A percentile compares a stretch with the other conserved stretches of the same genome.
These are phyloP conservation scores for Mycena galopus DNA, from an alignment of 768 basidiomycete species.

Conservation along the genomic window DNA sequence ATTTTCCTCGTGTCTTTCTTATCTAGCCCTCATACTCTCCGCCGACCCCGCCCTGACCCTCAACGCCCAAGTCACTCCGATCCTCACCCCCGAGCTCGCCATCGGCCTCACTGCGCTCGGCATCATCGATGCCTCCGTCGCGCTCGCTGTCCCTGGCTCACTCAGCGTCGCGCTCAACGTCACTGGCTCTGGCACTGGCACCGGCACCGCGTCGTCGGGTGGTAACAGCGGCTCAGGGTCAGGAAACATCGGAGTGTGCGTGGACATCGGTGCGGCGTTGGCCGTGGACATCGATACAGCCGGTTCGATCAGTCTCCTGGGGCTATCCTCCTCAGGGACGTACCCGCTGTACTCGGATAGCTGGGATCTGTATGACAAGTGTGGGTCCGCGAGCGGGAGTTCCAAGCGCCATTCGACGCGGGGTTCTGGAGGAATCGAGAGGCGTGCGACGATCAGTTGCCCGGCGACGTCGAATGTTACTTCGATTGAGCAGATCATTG, in stretches of 20 bases:
- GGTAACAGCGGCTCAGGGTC: background rate
- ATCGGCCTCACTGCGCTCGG: constrained; percentile 26
- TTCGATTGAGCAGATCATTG: constrained; percentile 28
- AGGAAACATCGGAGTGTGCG: background rate
- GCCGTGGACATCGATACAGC: constrained; percentile 14
- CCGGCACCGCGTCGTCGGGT: no score
- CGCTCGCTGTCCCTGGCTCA: constrained; percentile 11
- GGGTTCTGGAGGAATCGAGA: background rate
- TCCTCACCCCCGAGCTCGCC: constrained; percentile 19
- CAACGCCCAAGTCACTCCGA: background rate
- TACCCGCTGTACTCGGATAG: constrained; percentile 16
- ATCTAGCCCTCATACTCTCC: constrained; percentile 22
- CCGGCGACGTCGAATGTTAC: constrained; percentile 1
- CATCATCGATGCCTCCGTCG: constrained; percentile 5
- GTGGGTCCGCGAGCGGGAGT: background rate
- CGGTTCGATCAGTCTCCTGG: background rate
- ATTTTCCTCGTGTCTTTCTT: background rate
- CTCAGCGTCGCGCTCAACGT: background rate
- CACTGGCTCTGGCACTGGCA: background rate
- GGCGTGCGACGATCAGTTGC: background rate
- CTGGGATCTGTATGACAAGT: constrained; percentile 31
- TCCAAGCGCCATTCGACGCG: background rate
- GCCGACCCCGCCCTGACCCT: constrained; percentile 5
- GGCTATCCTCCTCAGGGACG: background rate
- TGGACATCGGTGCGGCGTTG: constrained; percentile 11